Evolutionary conservation across 140 eudicot species (phyloP).

Genomic region (Anethum foeniculum): DNA sequence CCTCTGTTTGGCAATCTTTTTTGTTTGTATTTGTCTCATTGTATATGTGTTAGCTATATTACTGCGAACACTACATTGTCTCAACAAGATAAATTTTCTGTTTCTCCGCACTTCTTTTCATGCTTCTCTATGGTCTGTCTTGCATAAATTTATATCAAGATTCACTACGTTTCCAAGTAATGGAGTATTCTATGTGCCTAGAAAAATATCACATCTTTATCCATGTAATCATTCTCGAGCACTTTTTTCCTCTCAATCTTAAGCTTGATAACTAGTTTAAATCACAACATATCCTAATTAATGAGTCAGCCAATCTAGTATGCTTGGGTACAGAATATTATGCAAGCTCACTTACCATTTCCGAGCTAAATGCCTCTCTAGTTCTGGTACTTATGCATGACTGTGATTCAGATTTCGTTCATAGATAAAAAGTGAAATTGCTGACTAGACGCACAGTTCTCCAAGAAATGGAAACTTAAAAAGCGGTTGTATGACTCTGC

Average conservation of each 20-base stretch:
- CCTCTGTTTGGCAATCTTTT: neutral
- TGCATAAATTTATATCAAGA: neutral
- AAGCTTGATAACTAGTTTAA: neutral
- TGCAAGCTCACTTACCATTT: neutral
- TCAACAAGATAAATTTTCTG: neutral
- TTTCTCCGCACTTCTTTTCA: neutral
- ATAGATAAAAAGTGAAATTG: neutral
- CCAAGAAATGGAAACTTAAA: neutral
- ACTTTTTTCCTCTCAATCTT: neutral
- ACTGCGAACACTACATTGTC: neutral
- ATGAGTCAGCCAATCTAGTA: neutral
- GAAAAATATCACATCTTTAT: neutral
- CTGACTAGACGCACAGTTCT: neutral
- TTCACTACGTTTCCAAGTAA: neutral
- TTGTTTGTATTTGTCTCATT: no score
- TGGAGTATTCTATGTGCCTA: neutral
- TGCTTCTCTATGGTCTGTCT: neutral
- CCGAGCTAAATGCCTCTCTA: neutral
- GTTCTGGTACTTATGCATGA: neutral
- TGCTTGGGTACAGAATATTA: neutral
- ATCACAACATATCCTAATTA: neutral
- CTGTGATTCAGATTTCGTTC: neutral
- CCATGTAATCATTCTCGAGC: neutral
- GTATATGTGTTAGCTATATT: neutral
- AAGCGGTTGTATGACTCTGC: neutral